Evolutionary conservation across 1,139 yeast species (phyloP), one percentile per base, ranked within the genome.

Genomic region (Taphrina wiesneri): DNA sequence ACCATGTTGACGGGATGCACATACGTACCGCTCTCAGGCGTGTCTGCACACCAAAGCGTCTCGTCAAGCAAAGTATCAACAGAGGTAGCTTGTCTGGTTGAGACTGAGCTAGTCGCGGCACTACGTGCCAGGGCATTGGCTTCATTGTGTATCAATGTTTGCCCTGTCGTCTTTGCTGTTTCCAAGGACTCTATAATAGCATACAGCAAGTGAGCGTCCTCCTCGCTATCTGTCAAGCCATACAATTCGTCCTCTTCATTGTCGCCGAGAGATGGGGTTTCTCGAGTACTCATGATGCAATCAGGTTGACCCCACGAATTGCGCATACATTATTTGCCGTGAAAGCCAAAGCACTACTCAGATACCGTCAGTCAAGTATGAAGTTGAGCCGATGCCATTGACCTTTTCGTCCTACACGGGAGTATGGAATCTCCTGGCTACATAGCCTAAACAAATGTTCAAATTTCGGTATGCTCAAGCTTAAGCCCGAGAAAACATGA

Each of bases 11-110:
- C 1, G 21, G 13, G 17, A n/a, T 11, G 32, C 26, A 56, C 62
- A 7, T 26, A 56, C 62, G 45, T 26, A 56, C 62, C 62, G 25
- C 39, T 30, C 53, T 56, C 51, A 39, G 19, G 6, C 5, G 26
- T 5, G 15, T 25, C 34, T 30, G 19, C 19, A n/a, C n/a, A 25
- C 49, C 11, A 28, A 23, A 23, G 17, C 11, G 19, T 39, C 43
- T 39, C 19, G 43, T 7, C 19, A 11, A 39, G 6, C 7, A 6
- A n/a, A 19, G 13, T 4, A n/a, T 15, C 15, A 15, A 32, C 5
- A 11, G 9, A 15, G 6, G 2, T 32, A 2, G 9, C 15, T 32
- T 2, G 36, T 15, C 36, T 32, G 36, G 2, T 4, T 15, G 6
- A 15, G 15, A 11, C 15, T 15, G 15, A 32, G 15, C 5, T 32